Evolutionary conservation across 2,329 filamentous ascomycete genomes (phyloP), one percentile per base, ranked within the genome.

Genomic region (Penicillium glabrum): DNA sequence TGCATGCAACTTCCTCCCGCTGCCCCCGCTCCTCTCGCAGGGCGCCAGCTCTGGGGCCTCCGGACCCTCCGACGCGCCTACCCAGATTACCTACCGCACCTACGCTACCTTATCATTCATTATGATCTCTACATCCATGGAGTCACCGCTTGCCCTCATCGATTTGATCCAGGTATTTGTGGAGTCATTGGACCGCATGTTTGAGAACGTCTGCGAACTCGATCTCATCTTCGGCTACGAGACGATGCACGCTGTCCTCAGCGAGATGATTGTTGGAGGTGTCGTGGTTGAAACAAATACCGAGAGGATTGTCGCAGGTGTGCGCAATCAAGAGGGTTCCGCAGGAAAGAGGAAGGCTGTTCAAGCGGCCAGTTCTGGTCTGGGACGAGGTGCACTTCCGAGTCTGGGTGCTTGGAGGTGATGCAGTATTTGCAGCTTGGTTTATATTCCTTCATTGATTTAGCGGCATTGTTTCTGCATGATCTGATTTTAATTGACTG

Each of bases 211-310:
- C 10, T 99, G 95, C 82, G 95, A 99, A 80, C 82, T 99, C 54
- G 93, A 99, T 75, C 83, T 99, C 66, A 99, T 99, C 74, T 99
- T 99, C 80, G 98, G 98, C 73, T 99, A 96, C 68, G 95, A 99
- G 82, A 96, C 92, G 16, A 82, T 99, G 68, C 95, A 99, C 79
- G 90, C 93, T 9, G 87, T 92, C 16, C 80, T 98, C 10, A 88
- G 87, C 56, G 93, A 98, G 81, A 96, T 98, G 91, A 89, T 98
- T 55, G 90, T 96, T 16, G 93, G 93, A 14, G 93, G 93, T 1
- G 91, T 97, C 14, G 93, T 98, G 16, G 87, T 98, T 24, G 93
- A 98, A 79, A 97, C 93, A 31, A 91, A 89, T 67, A 77, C 96
- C 59, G 92, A 96, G 56, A 88, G 88, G 73, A 95, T 98, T 53